These are phyloP conservation scores for Fomitopsis pinicola DNA, from an alignment of 1,284 basidiomycete species.

Conservation along the genomic window DNA sequence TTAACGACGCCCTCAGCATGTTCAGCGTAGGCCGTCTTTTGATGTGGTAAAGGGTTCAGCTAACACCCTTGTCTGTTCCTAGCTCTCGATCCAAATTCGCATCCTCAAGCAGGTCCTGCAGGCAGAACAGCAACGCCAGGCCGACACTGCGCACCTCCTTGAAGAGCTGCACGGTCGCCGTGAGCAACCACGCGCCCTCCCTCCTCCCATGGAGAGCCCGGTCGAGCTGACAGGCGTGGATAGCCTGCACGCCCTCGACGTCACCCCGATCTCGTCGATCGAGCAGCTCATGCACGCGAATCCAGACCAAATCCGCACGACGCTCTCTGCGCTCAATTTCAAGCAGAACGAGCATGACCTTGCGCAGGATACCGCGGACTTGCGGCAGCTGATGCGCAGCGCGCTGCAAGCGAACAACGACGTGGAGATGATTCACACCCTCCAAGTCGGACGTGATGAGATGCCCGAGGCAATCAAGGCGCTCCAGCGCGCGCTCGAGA, in stretches of 20 bases:
- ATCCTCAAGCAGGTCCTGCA: slow-evolving; percentile 53
- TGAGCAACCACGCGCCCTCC: slow-evolving; percentile 5
- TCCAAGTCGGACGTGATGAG: slow-evolving; percentile 63
- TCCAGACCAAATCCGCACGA: slow-evolving; percentile 10
- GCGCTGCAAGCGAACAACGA: slow-evolving; percentile 59
- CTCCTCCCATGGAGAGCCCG: slow-evolving; percentile 8
- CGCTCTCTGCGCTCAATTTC: slow-evolving; percentile 19
- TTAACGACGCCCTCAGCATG: slow-evolving; percentile 18
- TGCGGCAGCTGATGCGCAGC: slow-evolving; percentile 52
- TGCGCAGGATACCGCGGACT: slow-evolving; percentile 49
- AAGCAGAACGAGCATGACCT: slow-evolving; percentile 53
- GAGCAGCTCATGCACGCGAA: slow-evolving; percentile 3
- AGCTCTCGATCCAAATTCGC: slow-evolving; percentile 54
- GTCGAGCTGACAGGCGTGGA: slow-evolving; percentile 14
- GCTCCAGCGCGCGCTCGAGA: slow-evolving; percentile 64
- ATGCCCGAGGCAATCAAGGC: slow-evolving; percentile 80
- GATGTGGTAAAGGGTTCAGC: background rate
- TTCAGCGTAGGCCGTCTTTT: slow-evolving; percentile 10
- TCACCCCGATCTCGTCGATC: background rate
- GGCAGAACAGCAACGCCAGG: slow-evolving; percentile 27
- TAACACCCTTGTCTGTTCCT: background rate
- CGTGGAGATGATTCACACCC: slow-evolving; percentile 55
- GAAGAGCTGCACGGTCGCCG: slow-evolving; percentile 12
- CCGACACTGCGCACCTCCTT: slow-evolving; percentile 25
- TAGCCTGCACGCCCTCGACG: background rate